These are phyloP conservation scores for Alternaria novae-zelandiae DNA, from an alignment of 2,329 filamentous ascomycete genomes.

Conservation along the genomic window DNA sequence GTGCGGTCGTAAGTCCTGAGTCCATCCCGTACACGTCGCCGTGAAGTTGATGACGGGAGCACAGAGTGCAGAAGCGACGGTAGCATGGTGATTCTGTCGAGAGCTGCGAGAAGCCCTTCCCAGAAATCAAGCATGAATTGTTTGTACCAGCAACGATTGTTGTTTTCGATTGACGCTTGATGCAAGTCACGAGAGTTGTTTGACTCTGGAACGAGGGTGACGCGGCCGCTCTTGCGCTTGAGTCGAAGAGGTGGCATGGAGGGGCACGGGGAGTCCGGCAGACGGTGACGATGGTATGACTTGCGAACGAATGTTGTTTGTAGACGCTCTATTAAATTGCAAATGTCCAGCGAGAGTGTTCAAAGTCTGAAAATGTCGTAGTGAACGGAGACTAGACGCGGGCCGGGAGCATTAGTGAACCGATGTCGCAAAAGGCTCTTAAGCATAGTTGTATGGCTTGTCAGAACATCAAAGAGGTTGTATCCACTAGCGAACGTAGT, in stretches of 20 bases:
- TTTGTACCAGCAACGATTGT: constrained; percentile 39
- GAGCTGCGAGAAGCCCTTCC: constrained; percentile 47
- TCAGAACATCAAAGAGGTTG: constrained; percentile 46
- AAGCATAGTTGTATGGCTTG: constrained; percentile 50
- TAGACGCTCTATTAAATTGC: constrained; percentile 33
- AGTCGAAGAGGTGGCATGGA: constrained; percentile 41
- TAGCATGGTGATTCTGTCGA: constrained; percentile 50
- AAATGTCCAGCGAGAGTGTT: constrained; percentile 17
- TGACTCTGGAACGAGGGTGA: constrained; percentile 33
- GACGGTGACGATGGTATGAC: constrained; percentile 36
- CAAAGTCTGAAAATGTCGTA: constrained; percentile 30
- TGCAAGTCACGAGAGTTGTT: constrained; percentile 31
- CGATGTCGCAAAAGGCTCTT: constrained; percentile 48
- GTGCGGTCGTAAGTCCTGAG: constrained; percentile 51
- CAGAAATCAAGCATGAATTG: constrained; percentile 50
- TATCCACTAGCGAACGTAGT: constrained; percentile 47
- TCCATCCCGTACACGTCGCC: constrained; percentile 47
- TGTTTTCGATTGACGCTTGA: constrained; percentile 18
- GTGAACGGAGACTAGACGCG: constrained; percentile 41
- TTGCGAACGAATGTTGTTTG: constrained; percentile 31
- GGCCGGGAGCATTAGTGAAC: constrained; percentile 43
- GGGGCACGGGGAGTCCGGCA: constrained; percentile 27
- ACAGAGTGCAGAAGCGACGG: constrained; percentile 49
- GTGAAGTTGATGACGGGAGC: constrained; percentile 42
- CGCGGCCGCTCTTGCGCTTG: constrained; percentile 46